phyloP scores from a whole-genome alignment of 2,329 filamentous ascomycete genomes.

The Aspergillus caelatus region DNA sequence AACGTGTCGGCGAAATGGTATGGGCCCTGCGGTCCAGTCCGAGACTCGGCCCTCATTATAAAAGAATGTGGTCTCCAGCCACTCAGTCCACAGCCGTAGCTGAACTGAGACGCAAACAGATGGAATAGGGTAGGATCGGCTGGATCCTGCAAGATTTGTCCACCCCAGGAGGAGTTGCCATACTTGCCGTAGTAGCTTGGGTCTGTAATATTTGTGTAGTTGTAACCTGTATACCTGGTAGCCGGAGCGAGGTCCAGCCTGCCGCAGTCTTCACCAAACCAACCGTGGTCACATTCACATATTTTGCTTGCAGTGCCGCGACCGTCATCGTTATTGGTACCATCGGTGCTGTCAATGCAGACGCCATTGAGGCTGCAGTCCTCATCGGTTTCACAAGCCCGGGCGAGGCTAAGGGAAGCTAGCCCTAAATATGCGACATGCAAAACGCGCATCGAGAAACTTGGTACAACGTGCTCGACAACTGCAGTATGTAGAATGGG shows the following conservation, averaged over 20 bases:
- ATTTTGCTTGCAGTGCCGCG: neutral
- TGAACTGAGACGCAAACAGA: slow-evolving; percentile 51
- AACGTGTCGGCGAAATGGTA: slow-evolving; percentile 48
- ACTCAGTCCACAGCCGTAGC: slow-evolving; percentile 49
- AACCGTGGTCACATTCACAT: slow-evolving; percentile 45
- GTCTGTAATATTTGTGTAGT: slow-evolving; percentile 38
- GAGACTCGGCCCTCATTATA: slow-evolving; percentile 51
- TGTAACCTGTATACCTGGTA: slow-evolving; percentile 48
- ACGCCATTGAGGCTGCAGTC: slow-evolving; percentile 48
- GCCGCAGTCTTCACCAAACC: slow-evolving; percentile 49
- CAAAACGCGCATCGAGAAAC: neutral
- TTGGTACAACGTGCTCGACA: neutral
- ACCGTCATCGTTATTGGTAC: neutral
- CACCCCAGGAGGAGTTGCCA: slow-evolving; percentile 54
- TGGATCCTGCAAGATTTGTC: slow-evolving; percentile 50
- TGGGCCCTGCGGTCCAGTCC: slow-evolving; percentile 47
- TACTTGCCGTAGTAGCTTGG: slow-evolving; percentile 20
- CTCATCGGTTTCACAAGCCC: slow-evolving; percentile 30
- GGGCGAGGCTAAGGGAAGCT: no score
- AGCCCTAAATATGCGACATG: neutral
- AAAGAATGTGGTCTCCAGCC: slow-evolving; percentile 54
- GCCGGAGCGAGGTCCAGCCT: slow-evolving; percentile 50
- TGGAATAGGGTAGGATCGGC: slow-evolving; percentile 45
- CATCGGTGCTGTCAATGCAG: slow-evolving; percentile 21
- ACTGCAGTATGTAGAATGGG: neutral